Evolutionary conservation across 352 stramenopile species (phyloP).

Genomic region (Aphanomyces invadans): DNA sequence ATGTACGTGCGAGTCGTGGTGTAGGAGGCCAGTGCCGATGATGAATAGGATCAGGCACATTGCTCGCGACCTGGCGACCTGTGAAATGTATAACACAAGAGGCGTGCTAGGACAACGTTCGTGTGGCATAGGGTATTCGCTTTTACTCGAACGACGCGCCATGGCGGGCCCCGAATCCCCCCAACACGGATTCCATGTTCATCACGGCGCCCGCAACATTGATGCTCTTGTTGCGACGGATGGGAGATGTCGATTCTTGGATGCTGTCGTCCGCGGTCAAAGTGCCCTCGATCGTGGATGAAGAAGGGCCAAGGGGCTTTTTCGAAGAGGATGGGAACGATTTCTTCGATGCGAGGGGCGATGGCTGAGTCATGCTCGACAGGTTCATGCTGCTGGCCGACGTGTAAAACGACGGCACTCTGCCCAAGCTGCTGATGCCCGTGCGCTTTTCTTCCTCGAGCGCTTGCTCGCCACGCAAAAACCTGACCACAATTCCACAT

Average conservation of each 20-base stretch:
- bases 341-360: constrained; percentile 12
- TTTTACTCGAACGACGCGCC: constrained; percentile 5
- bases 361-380: constrained; percentile 52
- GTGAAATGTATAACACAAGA: too few relatives aligned
- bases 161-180: constrained; percentile 14
- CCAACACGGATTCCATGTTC: constrained; percentile 47
- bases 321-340: constrained; percentile 28
- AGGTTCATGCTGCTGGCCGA: constrained; percentile 81
- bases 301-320: too few relatives aligned
- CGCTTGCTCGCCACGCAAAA: constrained; percentile 65
- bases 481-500: not conserved
- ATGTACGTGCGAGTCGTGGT: too few relatives aligned
- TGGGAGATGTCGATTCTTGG: constrained; percentile 24
- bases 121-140: too few relatives aligned
- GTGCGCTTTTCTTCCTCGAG: constrained; percentile 66
- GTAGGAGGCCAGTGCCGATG: too few relatives aligned
- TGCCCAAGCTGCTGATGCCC: constrained; percentile 61
- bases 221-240: constrained; percentile 66
- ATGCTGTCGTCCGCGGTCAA: not conserved
- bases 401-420: constrained; percentile 83
- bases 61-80: too few relatives aligned
- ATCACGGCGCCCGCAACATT: constrained; percentile 79
- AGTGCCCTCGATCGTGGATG: not conserved
- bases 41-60: too few relatives aligned
- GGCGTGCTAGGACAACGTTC: too few relatives aligned